Percentiles rank a stretch among this genome's conserved stretches.
phyloP scores from a whole-genome alignment of 176 grass and related monocot genomes.

The Lolium rigidum region DNA sequence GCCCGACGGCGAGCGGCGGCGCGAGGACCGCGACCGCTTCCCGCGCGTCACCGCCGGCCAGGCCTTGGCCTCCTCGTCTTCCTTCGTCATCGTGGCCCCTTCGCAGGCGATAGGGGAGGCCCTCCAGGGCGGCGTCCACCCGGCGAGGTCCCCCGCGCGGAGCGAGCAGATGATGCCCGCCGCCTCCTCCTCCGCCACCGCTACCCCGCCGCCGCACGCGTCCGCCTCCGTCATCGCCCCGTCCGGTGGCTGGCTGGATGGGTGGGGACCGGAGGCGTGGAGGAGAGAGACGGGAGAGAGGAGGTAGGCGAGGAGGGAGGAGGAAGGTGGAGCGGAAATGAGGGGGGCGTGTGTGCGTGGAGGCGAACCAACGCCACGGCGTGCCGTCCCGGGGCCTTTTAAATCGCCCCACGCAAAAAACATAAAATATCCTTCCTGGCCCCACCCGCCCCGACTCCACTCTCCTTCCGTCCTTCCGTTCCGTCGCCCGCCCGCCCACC shows the following conservation, averaged over 20 bases:
- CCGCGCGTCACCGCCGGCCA: constrained; percentile 43
- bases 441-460: neutral
- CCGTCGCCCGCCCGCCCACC: neutral
- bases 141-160: constrained; percentile 45
- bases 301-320: neutral
- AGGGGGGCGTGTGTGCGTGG: constrained; percentile 32
- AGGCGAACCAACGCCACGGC: constrained; percentile 34
- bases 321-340: constrained; percentile 47
- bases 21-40: constrained; percentile 46
- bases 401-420: constrained; percentile 25
- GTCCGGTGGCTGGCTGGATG: no score
- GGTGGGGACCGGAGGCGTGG: neutral
- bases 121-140: constrained; percentile 48
- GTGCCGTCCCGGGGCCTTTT: constrained; percentile 53
- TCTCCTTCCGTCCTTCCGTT: neutral
- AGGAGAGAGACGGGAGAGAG: neutral
- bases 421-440: constrained; percentile 11
- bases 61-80: neutral
- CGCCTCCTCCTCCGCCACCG: neutral
- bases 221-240: constrained; percentile 37
- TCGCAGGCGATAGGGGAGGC: no score
- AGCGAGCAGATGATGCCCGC: constrained; percentile 56
- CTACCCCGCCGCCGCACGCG: neutral
- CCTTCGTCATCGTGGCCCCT: neutral
- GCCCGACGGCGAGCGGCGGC: constrained; percentile 29